These are phyloP conservation scores for Candida krabiensis DNA, from an alignment of 805 yeast species.

Conservation along the genomic window DNA sequence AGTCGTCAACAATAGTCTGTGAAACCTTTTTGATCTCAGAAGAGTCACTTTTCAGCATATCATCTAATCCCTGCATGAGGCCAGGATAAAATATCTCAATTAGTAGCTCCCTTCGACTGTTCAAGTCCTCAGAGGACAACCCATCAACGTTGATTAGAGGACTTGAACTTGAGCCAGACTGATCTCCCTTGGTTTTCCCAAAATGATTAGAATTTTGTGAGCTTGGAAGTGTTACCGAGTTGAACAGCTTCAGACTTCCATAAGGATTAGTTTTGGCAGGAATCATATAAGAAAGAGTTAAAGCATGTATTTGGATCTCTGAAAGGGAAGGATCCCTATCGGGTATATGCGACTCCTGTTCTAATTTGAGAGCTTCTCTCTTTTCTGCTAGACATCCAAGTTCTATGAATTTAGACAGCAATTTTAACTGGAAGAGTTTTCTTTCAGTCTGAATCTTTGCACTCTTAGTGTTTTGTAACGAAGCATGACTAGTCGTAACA, in stretches of 20 bases:
- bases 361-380: conserved; percentile 1
- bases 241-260: conserved; percentile 60
- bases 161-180: conserved; percentile 1
- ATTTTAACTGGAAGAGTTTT: conserved; percentile 40
- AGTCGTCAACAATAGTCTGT: conserved; percentile 12
- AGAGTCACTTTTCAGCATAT: conserved; percentile 55
- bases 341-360: neutral
- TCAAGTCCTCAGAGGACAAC: conserved; percentile 59
- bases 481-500: conserved; percentile 24
- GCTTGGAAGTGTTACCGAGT: conserved; percentile 33
- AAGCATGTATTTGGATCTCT: conserved; percentile 41
- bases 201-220: neutral
- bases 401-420: conserved; percentile 31
- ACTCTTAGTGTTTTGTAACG: conserved; percentile 16
- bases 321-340: no score
- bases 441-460: conserved; percentile 34
- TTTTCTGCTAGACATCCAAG: conserved; percentile 25
- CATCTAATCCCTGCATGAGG: conserved; percentile 49
- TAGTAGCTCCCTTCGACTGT: conserved; percentile 54
- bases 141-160: conserved; percentile 39
- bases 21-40: conserved; percentile 20
- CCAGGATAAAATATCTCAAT: conserved; percentile 51
- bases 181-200: no score
- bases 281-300: conserved; percentile 51
- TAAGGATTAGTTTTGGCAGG: conserved; percentile 63